phyloP scores from a whole-genome alignment of 495 filamentous ascomycete genomes.

The Hypomontagnella monticulosa region DNA sequence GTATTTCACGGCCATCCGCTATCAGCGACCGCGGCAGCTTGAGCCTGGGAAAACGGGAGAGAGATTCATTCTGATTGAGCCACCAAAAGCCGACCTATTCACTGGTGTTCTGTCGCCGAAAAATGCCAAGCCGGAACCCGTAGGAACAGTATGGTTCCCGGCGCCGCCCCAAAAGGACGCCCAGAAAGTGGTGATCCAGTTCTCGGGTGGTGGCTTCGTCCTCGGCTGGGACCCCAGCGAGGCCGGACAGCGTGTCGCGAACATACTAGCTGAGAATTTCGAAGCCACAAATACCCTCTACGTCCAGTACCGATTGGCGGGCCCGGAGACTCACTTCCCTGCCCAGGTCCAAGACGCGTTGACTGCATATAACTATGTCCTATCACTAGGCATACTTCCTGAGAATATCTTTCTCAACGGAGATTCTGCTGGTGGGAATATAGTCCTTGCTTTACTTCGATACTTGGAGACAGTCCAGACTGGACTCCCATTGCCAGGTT shows the following conservation, averaged over 20 bases:
- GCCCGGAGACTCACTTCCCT: slow-evolving; percentile 22
- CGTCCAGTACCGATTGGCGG: slow-evolving; percentile 26
- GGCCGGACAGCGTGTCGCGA: background rate
- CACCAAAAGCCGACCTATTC: background rate
- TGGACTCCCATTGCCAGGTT: slow-evolving; percentile 16
- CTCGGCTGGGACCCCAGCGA: slow-evolving; percentile 9
- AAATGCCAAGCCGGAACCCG: background rate
- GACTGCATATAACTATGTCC: slow-evolving; percentile 24
- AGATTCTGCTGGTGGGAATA: slow-evolving; percentile 31
- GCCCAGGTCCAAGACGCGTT: slow-evolving; percentile 31
- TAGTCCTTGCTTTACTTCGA: slow-evolving; percentile 25
- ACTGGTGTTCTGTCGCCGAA: background rate
- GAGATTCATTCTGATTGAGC: background rate
- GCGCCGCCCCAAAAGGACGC: background rate
- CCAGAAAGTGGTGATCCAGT: slow-evolving; percentile 28
- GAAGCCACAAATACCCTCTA: slow-evolving; percentile 11
- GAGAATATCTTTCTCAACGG: slow-evolving; percentile 30
- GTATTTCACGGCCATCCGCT: slow-evolving; percentile 3
- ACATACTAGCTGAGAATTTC: background rate
- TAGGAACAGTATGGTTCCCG: slow-evolving; percentile 14
- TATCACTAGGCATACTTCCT: slow-evolving; percentile 12
- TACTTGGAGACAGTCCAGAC: slow-evolving; percentile 15
- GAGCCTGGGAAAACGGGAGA: background rate
- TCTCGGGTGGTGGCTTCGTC: slow-evolving; percentile 36
- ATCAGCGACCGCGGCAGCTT: background rate